A percentile compares a stretch with the other conserved stretches of the same genome.
These are phyloP conservation scores for Biscutella laevigata DNA, from an alignment of 441 rosid genomes.

Conservation along the genomic window DNA sequence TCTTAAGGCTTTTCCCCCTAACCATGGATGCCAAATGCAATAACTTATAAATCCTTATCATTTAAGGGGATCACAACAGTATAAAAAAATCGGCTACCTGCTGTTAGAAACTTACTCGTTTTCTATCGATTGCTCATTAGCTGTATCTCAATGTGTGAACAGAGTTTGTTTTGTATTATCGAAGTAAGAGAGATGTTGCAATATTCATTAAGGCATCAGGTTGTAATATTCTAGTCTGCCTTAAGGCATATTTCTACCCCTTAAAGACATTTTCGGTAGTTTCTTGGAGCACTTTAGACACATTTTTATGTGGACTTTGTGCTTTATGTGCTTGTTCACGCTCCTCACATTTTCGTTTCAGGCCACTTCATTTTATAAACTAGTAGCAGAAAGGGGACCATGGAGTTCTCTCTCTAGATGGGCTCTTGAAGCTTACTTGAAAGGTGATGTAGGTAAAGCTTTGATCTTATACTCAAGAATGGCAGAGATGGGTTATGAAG, in stretches of 20 bases:
- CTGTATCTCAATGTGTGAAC: not conserved
- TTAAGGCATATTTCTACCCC: not conserved
- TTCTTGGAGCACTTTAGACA: not conserved
- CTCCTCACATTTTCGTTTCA: conserved; percentile 30
- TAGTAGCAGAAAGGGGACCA: conserved; percentile 98
- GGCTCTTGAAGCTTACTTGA: conserved; percentile 92
- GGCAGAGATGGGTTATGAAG: conserved; percentile 97
- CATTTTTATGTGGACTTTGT: not conserved
- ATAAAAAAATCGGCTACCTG: not conserved
- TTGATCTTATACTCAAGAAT: conserved; percentile 79
- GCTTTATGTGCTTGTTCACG: conserved; percentile 5
- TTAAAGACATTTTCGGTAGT: not conserved
- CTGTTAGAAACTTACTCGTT: not conserved
- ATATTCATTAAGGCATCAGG: not conserved
- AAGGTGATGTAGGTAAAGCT: conserved; percentile 91
- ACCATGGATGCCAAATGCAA: not conserved
- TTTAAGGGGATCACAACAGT: not conserved
- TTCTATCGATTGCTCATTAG: not conserved
- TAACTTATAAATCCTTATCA: not conserved
- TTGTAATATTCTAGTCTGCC: not conserved
- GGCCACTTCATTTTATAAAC: conserved; percentile 91
- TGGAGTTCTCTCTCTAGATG: conserved; percentile 98
- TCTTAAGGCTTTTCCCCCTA: not conserved
- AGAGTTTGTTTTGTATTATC: not conserved
- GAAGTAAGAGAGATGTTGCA: not conserved